Evolutionary conservation across 306 rosid species (phyloP).

Genomic region (Pyrus bretschneideri): DNA sequence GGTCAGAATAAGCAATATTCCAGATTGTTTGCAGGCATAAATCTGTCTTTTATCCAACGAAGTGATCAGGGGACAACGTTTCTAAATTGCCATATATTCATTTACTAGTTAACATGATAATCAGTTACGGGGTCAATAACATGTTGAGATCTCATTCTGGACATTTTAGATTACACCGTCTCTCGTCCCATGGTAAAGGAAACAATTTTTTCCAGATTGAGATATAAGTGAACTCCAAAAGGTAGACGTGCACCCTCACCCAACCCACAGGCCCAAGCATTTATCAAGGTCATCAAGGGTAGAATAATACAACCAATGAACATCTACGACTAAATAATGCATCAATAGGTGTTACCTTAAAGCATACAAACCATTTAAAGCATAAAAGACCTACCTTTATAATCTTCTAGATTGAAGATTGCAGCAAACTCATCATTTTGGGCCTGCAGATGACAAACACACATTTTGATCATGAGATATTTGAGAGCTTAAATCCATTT

Average conservation of each 20-base stretch:
- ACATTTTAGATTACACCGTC: background rate
- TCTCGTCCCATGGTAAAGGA: background rate
- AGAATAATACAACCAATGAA: background rate
- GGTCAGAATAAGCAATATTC: background rate
- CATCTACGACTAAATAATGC: background rate
- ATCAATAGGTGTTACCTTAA: background rate
- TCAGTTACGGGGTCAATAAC: background rate
- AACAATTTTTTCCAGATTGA: background rate
- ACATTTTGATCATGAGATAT: background rate
- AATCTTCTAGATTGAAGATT: constrained; percentile 90
- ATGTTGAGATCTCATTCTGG: background rate
- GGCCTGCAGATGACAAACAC: constrained; percentile 50
- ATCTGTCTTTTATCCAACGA: background rate
- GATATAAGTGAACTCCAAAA: background rate
- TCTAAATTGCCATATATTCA: background rate
- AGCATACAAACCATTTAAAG: background rate
- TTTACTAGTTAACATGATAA: background rate
- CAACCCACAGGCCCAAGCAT: background rate
- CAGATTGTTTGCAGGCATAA: background rate
- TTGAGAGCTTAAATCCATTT: background rate
- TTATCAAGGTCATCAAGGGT: background rate
- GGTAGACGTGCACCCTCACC: background rate
- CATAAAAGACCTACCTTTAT: constrained; percentile 54
- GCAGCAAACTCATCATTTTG: constrained; percentile 78
- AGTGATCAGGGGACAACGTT: background rate